A percentile compares a stretch with the other conserved stretches of the same genome.
Evolutionary conservation across 2,329 filamentous ascomycete species (phyloP).

Genomic region (Fusarium globosum): DNA sequence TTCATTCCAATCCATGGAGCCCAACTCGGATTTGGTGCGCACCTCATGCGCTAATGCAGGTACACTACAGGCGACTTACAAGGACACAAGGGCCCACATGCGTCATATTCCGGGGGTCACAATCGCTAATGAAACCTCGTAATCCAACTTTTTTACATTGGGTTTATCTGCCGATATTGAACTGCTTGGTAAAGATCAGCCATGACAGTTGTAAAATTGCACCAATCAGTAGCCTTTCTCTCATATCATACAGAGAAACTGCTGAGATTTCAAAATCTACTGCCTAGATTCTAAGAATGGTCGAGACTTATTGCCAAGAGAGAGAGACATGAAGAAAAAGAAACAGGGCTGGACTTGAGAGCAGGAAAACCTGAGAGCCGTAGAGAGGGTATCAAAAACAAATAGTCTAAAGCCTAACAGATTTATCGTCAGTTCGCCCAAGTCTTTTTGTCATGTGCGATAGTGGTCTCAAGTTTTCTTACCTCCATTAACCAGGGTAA

Average conservation of each 20-base stretch:
- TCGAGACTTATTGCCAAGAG: background rate
- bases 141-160: background rate
- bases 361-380: background rate
- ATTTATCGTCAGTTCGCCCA: background rate
- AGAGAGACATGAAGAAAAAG: constrained; percentile 13
- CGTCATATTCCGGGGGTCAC: constrained; percentile 29
- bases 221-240: background rate
- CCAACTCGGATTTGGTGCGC: background rate
- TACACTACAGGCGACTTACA: constrained; percentile 6
- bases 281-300: background rate
- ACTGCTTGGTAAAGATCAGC: background rate
- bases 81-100: constrained; percentile 11
- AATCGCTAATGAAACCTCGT: constrained; percentile 27
- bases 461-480: background rate
- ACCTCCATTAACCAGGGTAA: background rate
- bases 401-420: no score
- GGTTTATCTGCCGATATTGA: constrained; percentile 8
- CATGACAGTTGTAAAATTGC: background rate
- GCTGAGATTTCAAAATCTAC: background rate
- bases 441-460: background rate
- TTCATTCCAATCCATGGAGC: background rate
- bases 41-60: constrained; percentile 28
- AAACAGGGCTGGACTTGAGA: background rate
- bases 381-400: background rate
- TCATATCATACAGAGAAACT: background rate